These are phyloP conservation scores for Pseudotsuga menziesii DNA, from an alignment of 75 land plant species.

Conservation along the genomic window DNA sequence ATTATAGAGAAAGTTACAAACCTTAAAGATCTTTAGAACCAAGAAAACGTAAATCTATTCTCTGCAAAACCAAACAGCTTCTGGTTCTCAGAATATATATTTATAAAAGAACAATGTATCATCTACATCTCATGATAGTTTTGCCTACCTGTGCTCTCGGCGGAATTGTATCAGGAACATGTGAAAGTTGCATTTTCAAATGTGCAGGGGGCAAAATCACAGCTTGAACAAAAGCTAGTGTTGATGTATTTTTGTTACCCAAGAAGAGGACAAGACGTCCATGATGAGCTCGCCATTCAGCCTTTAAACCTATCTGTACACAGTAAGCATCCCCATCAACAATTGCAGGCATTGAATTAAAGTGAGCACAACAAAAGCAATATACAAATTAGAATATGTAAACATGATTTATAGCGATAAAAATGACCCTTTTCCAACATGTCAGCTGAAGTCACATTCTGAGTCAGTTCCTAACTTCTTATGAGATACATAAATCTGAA, in stretches of 20 bases:
- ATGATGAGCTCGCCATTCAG: constrained; percentile 92
- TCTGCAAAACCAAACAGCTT: background rate
- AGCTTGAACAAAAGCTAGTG: constrained; percentile 72
- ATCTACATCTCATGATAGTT: background rate
- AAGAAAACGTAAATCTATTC: background rate
- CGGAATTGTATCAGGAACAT: constrained; percentile 95
- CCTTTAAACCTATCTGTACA: constrained; percentile 88
- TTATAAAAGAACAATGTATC: background rate
- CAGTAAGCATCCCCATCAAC: background rate
- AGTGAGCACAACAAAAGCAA: background rate
- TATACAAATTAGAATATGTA: background rate
- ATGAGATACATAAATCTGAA: no score
- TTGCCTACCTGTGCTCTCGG: constrained; percentile 86
- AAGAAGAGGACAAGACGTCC: constrained; percentile 90
- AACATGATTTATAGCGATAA: no score
- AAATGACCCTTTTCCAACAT: no score
- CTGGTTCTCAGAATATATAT: background rate
- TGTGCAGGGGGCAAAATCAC: constrained; percentile 77
- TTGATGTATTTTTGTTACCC: constrained; percentile 86
- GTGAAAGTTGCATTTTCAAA: constrained; percentile 73
- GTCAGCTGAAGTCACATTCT: no score
- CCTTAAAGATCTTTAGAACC: background rate
- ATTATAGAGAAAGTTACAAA: background rate
- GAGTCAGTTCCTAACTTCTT: no score
- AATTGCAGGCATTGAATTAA: background rate